Evolutionary conservation across 1,139 yeast species (phyloP), one percentile per base, ranked within the genome.

Genomic region (Pichia sp.): DNA sequence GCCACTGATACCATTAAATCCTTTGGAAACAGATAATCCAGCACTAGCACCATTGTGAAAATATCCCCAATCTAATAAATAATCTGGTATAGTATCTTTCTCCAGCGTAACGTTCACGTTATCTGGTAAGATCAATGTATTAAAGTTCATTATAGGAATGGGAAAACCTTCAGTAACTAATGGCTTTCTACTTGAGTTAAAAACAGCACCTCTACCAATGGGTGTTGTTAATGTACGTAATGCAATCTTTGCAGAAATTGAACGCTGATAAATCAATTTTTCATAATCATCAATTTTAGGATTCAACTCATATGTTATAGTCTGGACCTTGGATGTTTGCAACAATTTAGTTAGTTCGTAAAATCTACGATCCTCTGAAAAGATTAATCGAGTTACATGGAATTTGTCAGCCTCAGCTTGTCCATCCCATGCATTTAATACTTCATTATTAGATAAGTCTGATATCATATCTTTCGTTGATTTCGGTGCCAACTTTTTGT

Each of bases 1-100:
- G 0, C 97, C 96, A 22, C 82, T 78, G 7, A 92, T 80, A 7
- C 87, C 90, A 35, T 74, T 73, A 0, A 90, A 78, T 35, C 76
- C 78, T 48, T 72, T 73, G 4, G 90, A 80, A 6, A 90, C 79
- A 45, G 86, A 80, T 42, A 94, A 65, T 0, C 97, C 98, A 1
- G 94, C 76, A 3, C 96, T 80, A 0, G 82, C 95, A 11, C 99
- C 99, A 56, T 86, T 86, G 56, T 92, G 97, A 60, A 92, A 94
- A 50, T 79, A 77, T 0, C 96, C 96, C 97, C 97, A 90, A 39
- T 80, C 79, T 25, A 76, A 60, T 4, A 74, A 65, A 20, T 69
- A 73, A 4, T 71, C 68, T 16, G 77, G 71, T 9, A 86, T 61
- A 0, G 74, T 59, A 2, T 76, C 79, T 47, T 74, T 77, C 4